Percentiles rank a stretch among this genome's conserved stretches.
These are phyloP conservation scores for Neospermospora avenae DNA, from an alignment of 2,329 filamentous ascomycete genomes.

Conservation along the genomic window DNA sequence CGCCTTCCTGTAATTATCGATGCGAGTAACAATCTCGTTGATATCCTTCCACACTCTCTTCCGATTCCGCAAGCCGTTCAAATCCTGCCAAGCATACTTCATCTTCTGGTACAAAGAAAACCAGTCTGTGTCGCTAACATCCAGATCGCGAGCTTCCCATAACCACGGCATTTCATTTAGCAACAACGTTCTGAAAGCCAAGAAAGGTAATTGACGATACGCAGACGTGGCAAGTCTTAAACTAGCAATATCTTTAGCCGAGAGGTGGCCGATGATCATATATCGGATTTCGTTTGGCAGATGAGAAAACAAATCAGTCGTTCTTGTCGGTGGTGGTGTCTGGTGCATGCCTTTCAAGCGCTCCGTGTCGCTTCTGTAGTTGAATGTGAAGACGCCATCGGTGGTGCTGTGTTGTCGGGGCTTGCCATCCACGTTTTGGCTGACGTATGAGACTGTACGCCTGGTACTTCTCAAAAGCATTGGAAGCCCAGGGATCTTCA, in stretches of 20 bases:
- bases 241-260: constrained; percentile 24
- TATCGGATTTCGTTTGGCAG: constrained; percentile 25
- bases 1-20: constrained; percentile 3
- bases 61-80: constrained; percentile 30
- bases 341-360: not conserved
- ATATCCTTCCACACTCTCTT: constrained; percentile 28
- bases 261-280: constrained; percentile 21
- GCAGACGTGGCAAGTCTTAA: constrained; percentile 25
- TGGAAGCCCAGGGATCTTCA: constrained; percentile 25
- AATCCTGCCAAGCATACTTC: constrained; percentile 14
- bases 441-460: not conserved
- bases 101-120: constrained; percentile 25
- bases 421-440: not conserved
- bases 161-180: constrained; percentile 30
- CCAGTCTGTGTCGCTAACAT: constrained; percentile 25
- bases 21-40: constrained; percentile 16
- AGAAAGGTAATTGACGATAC: constrained; percentile 25
- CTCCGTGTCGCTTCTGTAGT: not conserved
- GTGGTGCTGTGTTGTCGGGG: not conserved
- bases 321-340: not conserved
- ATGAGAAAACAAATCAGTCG: constrained; percentile 11
- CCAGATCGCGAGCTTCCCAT: constrained; percentile 22
- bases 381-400: not conserved
- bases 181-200: constrained; percentile 25
- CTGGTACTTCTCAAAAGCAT: constrained; percentile 12